These are phyloP conservation scores for Amauroascus verrucosus DNA, from an alignment of 2,329 filamentous ascomycete genomes.

Conservation along the genomic window DNA sequence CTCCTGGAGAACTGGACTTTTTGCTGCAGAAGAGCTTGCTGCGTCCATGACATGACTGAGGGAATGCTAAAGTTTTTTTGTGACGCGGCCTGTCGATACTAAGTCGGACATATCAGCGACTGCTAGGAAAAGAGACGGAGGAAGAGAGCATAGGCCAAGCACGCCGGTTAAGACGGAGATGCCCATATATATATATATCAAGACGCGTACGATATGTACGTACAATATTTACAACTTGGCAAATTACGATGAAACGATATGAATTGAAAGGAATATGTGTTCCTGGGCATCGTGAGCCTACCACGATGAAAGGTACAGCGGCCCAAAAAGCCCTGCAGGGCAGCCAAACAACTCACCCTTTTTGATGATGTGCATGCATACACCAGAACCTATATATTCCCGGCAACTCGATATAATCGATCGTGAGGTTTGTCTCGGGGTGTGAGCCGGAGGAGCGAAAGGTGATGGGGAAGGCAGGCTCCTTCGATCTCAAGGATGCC, in stretches of 20 bases:
- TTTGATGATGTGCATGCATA: not conserved
- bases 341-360: not conserved
- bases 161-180: not conserved
- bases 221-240: not conserved
- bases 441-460: not conserved
- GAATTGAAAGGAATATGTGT: not conserved
- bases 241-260: not conserved
- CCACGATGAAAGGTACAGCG: not conserved
- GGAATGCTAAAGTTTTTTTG: not conserved
- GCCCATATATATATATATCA: not conserved
- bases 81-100: not conserved
- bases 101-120: not conserved
- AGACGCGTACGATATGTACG: not conserved
- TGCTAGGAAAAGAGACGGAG: not conserved
- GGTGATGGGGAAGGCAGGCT: not conserved
- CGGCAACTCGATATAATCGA: not conserved
- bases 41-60: constrained; percentile 14
- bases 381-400: not conserved
- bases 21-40: constrained; percentile 10
- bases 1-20: not conserved
- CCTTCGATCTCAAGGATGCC: not conserved
- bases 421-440: not conserved
- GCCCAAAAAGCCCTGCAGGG: not conserved
- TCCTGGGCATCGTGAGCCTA: not conserved
- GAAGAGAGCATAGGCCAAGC: too few relatives aligned